Evolutionary conservation across 2,329 filamentous ascomycete species (phyloP), one percentile per base, ranked within the genome.

Genomic region (Colletotrichum paranaense): DNA sequence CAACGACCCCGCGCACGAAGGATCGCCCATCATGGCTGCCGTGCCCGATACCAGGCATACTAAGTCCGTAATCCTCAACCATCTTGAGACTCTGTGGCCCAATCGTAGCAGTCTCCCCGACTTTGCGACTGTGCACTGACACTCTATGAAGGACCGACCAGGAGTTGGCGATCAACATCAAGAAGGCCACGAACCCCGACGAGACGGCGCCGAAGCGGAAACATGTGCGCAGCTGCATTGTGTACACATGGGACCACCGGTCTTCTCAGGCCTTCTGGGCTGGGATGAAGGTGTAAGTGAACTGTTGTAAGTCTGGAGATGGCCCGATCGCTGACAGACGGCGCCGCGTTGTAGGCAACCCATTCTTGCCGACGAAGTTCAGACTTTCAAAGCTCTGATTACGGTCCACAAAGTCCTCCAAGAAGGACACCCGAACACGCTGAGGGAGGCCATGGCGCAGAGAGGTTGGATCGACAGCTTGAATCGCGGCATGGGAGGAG

Each of bases 181-280:
- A 89, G 80, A 93, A 93, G 81, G 92, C 92, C 22, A 93, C 91
- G 64, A 93, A 87, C 79, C 86, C 86, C 78, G 91, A 93, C 77
- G 91, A 93, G 81, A 89, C 91, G 1, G 91, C 91, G 7, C 91
- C 91, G 49, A 92, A 92, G 82, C 89, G 91, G 79, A 99, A 99
- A 86, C 97, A 99, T 93, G 97, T 99, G 72, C 94, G 97, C 81
- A 95, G 94, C 83, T 97, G 95, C 81, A 99, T 99, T 79, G 96
- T 99, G 58, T 98, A 98, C 84, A 98, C 96, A 72, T 99, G 97
- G 97, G 97, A 99, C 85, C 95, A 99, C 87, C 97, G 97, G 86
- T 97, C 93, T 76, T 97, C 95, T 55, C 89, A 92, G 81, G 94
- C 95, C 81, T 99, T 99, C 84, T 99, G 97, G 97, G 92, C 94